phyloP scores from a whole-genome alignment of 345 rosid genomes.

The Cardamine occulta region DNA sequence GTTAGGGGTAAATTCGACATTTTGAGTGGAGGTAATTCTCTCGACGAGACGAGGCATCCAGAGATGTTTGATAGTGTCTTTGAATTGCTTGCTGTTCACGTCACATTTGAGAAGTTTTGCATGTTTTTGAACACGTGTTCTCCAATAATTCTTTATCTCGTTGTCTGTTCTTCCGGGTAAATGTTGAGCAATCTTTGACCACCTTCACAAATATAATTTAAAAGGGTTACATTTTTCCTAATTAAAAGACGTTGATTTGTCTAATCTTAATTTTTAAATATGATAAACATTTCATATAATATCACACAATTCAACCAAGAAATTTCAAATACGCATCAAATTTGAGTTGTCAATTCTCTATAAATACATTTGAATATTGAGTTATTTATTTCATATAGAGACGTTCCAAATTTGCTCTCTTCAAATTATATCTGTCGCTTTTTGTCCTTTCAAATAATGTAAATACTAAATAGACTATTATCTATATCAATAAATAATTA shows the following conservation, averaged over 20 bases:
- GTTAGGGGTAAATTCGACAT: neutral
- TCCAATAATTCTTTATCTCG: conserved; percentile 81
- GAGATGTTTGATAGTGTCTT: conserved; percentile 48
- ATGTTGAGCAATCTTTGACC: conserved; percentile 77
- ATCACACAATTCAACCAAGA: neutral
- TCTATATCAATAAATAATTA: neutral
- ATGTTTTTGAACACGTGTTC: conserved; percentile 73
- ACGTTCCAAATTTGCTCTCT: conserved; percentile 18
- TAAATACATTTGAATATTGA: neutral
- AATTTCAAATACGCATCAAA: neutral
- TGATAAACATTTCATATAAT: neutral
- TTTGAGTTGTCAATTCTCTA: conserved; percentile 13
- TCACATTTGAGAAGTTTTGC: conserved; percentile 64
- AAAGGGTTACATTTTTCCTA: neutral
- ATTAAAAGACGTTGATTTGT: neutral
- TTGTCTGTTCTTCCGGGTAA: conserved; percentile 81
- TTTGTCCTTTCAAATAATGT: neutral
- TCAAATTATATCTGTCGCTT: neutral
- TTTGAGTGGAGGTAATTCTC: conserved; percentile 19
- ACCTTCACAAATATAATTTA: conserved; percentile 41
- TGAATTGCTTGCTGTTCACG: conserved; percentile 60
- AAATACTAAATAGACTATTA: neutral
- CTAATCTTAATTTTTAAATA: neutral
- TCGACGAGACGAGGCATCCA: conserved; percentile 61
- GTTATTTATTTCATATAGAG: conserved; percentile 13